phyloP scores from a whole-genome alignment of 2,329 filamentous ascomycete genomes.

The Pseudogymnoascus sp. region DNA sequence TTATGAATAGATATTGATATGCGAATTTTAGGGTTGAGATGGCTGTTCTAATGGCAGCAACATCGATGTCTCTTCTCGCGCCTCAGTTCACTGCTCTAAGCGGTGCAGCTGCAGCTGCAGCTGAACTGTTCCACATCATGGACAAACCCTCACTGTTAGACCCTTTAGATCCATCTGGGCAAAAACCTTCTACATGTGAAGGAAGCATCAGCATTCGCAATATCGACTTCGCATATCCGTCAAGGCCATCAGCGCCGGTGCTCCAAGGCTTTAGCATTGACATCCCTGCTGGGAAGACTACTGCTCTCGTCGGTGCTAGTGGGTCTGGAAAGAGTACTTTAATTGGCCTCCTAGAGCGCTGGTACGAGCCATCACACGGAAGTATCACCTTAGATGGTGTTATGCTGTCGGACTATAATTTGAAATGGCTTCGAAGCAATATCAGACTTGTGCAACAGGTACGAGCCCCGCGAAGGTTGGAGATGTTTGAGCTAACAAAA shows the following conservation, averaged over 20 bases:
- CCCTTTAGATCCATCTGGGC: conserved; percentile 33
- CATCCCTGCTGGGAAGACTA: conserved; percentile 11
- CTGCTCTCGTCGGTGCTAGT: conserved; percentile 27
- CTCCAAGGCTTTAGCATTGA: conserved; percentile 25
- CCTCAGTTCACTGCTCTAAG: conserved; percentile 39
- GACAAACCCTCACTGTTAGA: conserved; percentile 38
- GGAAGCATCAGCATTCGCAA: conserved; percentile 27
- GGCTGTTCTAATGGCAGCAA: conserved; percentile 38
- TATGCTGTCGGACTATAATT: conserved; percentile 28
- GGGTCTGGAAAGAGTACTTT: conserved; percentile 33
- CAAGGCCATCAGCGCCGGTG: conserved; percentile 26
- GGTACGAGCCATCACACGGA: conserved; percentile 32
- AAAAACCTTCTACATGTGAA: conserved; percentile 19
- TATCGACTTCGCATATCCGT: conserved; percentile 32
- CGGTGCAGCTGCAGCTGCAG: conserved; percentile 39
- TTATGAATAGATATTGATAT: neutral
- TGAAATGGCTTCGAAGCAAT: conserved; percentile 20
- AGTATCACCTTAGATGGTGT: conserved; percentile 32
- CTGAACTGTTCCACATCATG: conserved; percentile 40
- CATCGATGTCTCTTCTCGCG: conserved; percentile 38
- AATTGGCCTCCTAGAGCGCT: conserved; percentile 32
- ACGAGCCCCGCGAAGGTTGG: neutral
- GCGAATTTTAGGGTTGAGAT: conserved; percentile 34
- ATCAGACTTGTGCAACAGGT: conserved; percentile 21
- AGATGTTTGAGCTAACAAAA: neutral